Conservation (phyloP, 768 basidiomycete species). For the Leccinum olivaceopallidum region DNA sequence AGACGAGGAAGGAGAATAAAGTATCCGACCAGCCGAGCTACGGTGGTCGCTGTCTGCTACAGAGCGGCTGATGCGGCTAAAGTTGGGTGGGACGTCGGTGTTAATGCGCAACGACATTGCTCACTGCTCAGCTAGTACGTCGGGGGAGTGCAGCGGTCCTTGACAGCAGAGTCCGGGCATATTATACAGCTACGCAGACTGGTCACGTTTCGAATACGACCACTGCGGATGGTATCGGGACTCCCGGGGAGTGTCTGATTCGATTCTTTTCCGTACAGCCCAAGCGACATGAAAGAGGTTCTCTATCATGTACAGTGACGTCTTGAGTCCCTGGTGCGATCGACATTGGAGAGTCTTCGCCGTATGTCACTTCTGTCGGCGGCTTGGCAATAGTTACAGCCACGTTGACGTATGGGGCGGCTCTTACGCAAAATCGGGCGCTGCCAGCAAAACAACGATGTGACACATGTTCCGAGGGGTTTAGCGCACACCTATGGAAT, state of each 20-base stretch:
- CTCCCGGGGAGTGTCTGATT: conserved; percentile 12
- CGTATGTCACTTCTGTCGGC: conserved; percentile 5
- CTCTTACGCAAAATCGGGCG: conserved; percentile 17
- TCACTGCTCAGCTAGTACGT: conserved; percentile 8
- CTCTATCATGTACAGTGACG: conserved; percentile 17
- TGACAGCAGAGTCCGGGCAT: conserved; percentile 12
- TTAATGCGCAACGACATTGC: conserved; percentile 33
- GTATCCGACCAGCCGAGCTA: conserved; percentile 13
- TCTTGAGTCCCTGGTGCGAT: conserved; percentile 21
- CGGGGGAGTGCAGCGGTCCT: conserved; percentile 6
- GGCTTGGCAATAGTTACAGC: conserved; percentile 10
- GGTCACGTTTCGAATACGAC: conserved; percentile 31
- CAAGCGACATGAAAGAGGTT: conserved; percentile 16
- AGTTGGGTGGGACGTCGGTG: conserved; percentile 29
- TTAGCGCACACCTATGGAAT: conserved; percentile 12
- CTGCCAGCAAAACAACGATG: conserved; percentile 1
- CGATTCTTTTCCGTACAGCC: conserved; percentile 12
- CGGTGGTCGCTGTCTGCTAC: conserved; percentile 15
- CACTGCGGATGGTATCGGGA: conserved; percentile 2
- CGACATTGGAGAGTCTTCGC: conserved; percentile 9
- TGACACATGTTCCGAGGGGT: conserved; percentile 14
- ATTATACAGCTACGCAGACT: conserved; percentile 21
- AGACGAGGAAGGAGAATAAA: conserved; percentile 22
- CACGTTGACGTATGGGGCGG: conserved; percentile 19
- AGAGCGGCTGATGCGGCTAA: conserved; percentile 21